Evolutionary conservation across 192 early-diverging fungal species (phyloP).

Genomic region (Glomus cerebriforme): DNA sequence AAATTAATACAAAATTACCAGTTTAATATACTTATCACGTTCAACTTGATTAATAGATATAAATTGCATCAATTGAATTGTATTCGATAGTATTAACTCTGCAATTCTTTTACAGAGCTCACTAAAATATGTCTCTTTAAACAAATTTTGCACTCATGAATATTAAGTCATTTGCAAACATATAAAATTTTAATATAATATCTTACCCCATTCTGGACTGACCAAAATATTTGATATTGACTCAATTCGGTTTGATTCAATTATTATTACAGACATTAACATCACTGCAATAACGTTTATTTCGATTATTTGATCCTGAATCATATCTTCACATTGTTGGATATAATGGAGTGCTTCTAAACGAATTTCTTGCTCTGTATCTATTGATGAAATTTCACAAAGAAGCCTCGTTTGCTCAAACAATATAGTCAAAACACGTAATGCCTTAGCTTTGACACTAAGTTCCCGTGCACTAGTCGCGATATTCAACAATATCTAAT

Average conservation of each 20-base stretch:
- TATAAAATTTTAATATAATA: neutral
- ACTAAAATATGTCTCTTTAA: conserved; percentile 2
- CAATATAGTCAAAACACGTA: conserved; percentile 8
- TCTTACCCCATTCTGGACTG: conserved; percentile 13
- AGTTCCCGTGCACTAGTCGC: neutral
- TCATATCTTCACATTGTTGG: conserved; percentile 6
- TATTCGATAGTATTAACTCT: neutral
- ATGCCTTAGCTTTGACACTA: conserved; percentile 8
- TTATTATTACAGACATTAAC: neutral
- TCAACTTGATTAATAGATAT: neutral
- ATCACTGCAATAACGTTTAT: neutral
- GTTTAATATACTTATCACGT: neutral
- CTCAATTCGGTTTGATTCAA: conserved; percentile 11
- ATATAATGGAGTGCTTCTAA: conserved; percentile 11
- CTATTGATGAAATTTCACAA: neutral
- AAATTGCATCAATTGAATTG: neutral
- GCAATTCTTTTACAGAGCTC: neutral
- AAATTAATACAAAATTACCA: neutral
- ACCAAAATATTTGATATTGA: neutral
- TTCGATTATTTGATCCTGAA: neutral
- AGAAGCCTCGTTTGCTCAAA: conserved; percentile 1
- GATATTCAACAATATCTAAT: conserved; percentile 13
- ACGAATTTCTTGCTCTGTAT: neutral
- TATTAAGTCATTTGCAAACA: neutral
- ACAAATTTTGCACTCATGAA: neutral